Conservation (phyloP, 345 rosid species). For the Moricandia arvensis region DNA sequence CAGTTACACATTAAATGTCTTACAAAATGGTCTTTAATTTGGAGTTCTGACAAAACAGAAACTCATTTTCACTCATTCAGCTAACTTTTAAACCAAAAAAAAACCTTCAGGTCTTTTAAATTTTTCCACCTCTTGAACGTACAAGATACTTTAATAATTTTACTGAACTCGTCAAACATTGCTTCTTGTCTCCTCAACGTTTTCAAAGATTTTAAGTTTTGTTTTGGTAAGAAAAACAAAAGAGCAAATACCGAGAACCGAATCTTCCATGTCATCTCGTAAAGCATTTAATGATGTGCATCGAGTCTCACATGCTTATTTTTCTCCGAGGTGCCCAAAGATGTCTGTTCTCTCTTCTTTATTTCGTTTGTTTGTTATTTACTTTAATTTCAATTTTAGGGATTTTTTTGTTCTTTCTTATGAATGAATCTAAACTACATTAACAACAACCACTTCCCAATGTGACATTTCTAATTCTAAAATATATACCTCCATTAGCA, state of each 20-base stretch:
- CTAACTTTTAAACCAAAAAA: not conserved
- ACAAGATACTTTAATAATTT: conserved; percentile 3
- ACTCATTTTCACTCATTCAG: conserved; percentile 11
- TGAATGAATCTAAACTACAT: conserved; percentile 21
- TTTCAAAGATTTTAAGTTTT: conserved; percentile 12
- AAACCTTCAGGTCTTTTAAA: not conserved
- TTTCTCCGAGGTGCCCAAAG: conserved; percentile 53
- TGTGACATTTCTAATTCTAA: conserved; percentile 28
- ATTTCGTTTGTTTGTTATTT: not conserved
- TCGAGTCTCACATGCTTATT: conserved; percentile 52
- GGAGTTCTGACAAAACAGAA: conserved; percentile 30
- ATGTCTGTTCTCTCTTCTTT: conserved; percentile 64
- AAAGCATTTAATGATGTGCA: conserved; percentile 57
- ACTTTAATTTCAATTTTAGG: not conserved
- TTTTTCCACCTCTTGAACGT: conserved; percentile 16
- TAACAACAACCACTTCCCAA: conserved; percentile 32
- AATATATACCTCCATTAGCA: conserved; percentile 14
- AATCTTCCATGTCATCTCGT: conserved; percentile 65
- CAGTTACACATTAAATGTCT: conserved; percentile 19
- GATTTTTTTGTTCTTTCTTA: conserved; percentile 11
- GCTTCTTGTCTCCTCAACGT: conserved; percentile 48
- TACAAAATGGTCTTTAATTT: not conserved
- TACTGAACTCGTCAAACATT: conserved; percentile 46
- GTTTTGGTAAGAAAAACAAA: not conserved
- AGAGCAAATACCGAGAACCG: conserved; percentile 54